Conservation (phyloP, 768 basidiomycete genomes). For the Lactarius hengduanensis region DNA sequence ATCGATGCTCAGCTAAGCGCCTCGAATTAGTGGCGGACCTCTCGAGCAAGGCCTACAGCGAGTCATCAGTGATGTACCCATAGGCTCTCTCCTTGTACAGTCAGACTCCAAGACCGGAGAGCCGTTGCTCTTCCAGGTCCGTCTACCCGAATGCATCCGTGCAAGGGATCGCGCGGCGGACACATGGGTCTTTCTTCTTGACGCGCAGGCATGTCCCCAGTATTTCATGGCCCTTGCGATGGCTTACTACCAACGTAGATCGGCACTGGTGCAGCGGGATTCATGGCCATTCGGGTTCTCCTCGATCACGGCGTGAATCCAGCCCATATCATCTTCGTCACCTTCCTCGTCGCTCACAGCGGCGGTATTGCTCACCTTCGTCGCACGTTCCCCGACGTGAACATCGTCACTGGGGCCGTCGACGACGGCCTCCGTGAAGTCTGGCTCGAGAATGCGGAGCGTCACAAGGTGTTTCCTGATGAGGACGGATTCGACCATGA, state of each 20-base stretch:
- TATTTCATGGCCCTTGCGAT: not conserved
- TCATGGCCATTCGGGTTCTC: constrained; percentile 93
- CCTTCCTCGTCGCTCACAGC: constrained; percentile 81
- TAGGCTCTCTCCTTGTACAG: constrained; percentile 91
- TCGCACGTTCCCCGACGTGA: constrained; percentile 81
- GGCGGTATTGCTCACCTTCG: constrained; percentile 79
- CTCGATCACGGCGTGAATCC: constrained; percentile 89
- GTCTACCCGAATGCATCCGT: constrained; percentile 75
- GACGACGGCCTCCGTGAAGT: constrained; percentile 76
- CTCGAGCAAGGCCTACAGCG: constrained; percentile 89
- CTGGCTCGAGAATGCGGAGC: constrained; percentile 58
- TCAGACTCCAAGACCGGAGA: constrained; percentile 83
- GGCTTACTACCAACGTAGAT: constrained; percentile 50
- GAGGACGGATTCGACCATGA: constrained; percentile 32
- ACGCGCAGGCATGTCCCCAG: constrained; percentile 64
- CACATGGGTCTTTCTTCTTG: constrained; percentile 83
- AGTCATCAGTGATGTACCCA: constrained; percentile 79
- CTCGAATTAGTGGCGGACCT: constrained; percentile 67
- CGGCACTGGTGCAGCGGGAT: constrained; percentile 87
- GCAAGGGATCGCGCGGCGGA: constrained; percentile 60
- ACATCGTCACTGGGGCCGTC: constrained; percentile 80
- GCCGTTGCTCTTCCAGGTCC: constrained; percentile 78
- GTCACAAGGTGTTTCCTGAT: constrained; percentile 38
- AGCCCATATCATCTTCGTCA: constrained; percentile 84
- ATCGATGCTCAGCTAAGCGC: not conserved